Evolutionary conservation across 352 stramenopile genomes (phyloP).

Genomic region (Phytophthora europaea): DNA sequence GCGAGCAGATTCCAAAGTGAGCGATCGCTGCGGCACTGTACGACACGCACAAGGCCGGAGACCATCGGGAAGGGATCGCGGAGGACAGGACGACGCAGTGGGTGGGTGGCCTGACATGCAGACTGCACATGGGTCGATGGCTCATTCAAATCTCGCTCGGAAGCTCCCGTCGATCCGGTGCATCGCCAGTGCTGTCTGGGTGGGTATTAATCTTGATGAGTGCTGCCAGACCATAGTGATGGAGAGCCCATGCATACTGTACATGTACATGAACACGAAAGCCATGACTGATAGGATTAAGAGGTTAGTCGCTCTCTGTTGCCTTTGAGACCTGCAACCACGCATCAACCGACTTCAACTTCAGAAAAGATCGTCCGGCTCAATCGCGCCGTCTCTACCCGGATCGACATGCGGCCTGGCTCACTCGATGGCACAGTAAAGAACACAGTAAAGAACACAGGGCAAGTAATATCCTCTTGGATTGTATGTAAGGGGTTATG

Average conservation of each 20-base stretch:
- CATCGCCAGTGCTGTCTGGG: conserved; percentile 9
- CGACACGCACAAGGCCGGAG: not conserved
- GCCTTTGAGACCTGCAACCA: conserved; percentile 6
- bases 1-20: conserved; percentile 22
- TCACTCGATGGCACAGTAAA: not conserved
- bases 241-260: not conserved
- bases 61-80: conserved; percentile 1
- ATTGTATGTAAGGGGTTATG: too few species aligned
- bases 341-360: conserved; percentile 8
- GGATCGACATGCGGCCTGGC: not conserved
- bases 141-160: not conserved
- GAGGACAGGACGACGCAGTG: not conserved
- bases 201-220: not conserved
- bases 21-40: not conserved
- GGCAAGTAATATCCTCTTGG: too few species aligned
- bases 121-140: not conserved
- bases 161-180: not conserved
- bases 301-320: not conserved
- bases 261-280: not conserved
- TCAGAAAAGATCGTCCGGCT: conserved; percentile 4
- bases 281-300: not conserved
- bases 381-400: not conserved
- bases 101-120: conserved; percentile 1
- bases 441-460: too few species aligned
- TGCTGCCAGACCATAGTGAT: not conserved